Conservation (phyloP, 768 basidiomycete genomes). For the Mycena leptocephala region DNA sequence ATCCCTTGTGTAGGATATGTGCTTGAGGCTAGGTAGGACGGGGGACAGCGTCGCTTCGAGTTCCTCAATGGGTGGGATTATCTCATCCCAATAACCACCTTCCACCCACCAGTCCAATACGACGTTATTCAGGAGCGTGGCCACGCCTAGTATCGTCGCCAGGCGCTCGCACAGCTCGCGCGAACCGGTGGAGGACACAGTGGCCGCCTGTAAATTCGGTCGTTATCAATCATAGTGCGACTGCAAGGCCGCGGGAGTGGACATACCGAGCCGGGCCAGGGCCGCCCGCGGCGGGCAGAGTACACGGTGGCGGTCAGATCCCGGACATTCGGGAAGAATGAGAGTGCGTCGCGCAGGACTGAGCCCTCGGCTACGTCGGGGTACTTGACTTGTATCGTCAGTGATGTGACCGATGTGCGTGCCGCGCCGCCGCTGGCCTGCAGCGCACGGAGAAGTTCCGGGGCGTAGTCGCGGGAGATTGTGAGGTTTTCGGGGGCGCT, state of each 20-base stretch:
- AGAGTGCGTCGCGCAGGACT: not conserved
- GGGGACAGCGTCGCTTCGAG: no score
- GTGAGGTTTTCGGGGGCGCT: not conserved
- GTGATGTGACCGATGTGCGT: not conserved
- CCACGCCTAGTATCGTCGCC: not conserved
- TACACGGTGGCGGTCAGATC: not conserved
- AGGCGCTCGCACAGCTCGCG: not conserved
- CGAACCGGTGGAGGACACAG: not conserved
- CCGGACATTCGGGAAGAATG: not conserved
- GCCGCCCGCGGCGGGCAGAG: not conserved
- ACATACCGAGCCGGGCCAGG: not conserved
- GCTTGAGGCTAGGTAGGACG: no score
- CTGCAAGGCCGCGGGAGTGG: not conserved
- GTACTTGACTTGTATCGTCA: not conserved
- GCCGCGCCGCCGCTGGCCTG: not conserved
- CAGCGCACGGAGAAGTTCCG: not conserved
- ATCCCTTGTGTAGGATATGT: no score
- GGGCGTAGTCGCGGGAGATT: not conserved
- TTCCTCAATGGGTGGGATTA: not conserved
- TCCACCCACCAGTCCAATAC: not conserved
- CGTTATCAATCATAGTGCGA: not conserved
- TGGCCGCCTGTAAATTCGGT: not conserved
- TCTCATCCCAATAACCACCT: not conserved
- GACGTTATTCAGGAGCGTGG: not conserved
- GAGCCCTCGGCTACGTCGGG: not conserved